Conservation (phyloP, 2,329 filamentous ascomycete genomes). For the Colletotrichum costaricense region DNA sequence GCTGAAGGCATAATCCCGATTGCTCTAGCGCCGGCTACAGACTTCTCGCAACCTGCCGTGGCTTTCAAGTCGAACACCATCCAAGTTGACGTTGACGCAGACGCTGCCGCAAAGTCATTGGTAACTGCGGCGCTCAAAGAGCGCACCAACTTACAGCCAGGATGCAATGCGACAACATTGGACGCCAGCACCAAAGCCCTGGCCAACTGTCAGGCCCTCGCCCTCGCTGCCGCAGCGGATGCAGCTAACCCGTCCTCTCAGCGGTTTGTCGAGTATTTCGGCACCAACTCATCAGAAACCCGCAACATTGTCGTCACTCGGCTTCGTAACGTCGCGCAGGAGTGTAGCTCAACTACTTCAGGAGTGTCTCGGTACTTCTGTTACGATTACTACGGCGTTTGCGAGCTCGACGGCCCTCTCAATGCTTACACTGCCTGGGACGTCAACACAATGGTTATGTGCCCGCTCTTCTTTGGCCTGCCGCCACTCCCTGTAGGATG, state of each 20-base stretch:
- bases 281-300: slow-evolving; percentile 36
- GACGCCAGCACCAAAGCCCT: slow-evolving; percentile 30
- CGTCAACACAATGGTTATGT: slow-evolving; percentile 33
- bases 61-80: slow-evolving; percentile 37
- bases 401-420: slow-evolving; percentile 36
- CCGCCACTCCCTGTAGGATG: slow-evolving; percentile 36
- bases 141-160: slow-evolving; percentile 26
- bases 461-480: slow-evolving; percentile 38
- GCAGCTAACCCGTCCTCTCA: slow-evolving; percentile 35
- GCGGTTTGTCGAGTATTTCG: slow-evolving; percentile 40
- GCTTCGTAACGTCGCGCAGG: slow-evolving; percentile 36
- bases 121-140: slow-evolving; percentile 13
- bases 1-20: slow-evolving; percentile 34
- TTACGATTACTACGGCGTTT: slow-evolving; percentile 37
- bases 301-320: slow-evolving; percentile 35
- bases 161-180: slow-evolving; percentile 7
- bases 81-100: slow-evolving; percentile 30
- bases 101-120: slow-evolving; percentile 2
- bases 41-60: slow-evolving; percentile 29
- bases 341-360: slow-evolving; percentile 37
- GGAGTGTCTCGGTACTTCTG: slow-evolving; percentile 36
- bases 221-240: slow-evolving; percentile 38
- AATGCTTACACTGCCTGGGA: slow-evolving; percentile 37
- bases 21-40: slow-evolving; percentile 26
- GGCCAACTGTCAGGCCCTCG: slow-evolving; percentile 36